These are phyloP conservation scores for Yarrowia galli DNA, from an alignment of 1,139 yeast species.

Conservation along the genomic window DNA sequence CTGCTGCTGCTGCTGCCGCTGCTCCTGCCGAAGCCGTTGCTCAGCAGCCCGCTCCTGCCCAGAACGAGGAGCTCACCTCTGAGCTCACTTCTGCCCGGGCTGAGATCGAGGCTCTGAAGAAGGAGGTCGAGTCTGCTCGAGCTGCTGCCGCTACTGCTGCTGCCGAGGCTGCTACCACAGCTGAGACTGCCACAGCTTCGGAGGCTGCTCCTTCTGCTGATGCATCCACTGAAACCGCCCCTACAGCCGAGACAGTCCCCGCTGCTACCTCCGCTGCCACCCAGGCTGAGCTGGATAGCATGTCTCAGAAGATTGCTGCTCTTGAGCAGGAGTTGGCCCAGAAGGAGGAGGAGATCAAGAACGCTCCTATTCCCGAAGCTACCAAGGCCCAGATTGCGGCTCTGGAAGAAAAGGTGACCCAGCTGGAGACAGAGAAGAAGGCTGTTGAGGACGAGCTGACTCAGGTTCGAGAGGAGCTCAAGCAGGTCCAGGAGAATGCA, in stretches of 20 bases:
- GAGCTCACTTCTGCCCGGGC: conserved; percentile 33
- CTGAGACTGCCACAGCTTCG: neutral
- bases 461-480: conserved; percentile 39
- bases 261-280: neutral
- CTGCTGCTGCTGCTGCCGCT: neutral
- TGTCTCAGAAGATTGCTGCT: conserved; percentile 13
- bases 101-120: conserved; percentile 39
- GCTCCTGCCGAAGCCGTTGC: neutral
- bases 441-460: conserved; percentile 37
- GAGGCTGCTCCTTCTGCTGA: neutral
- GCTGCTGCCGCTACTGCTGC: conserved; percentile 10
- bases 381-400: conserved; percentile 24
- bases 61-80: neutral
- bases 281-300: conserved; percentile 10
- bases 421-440: conserved; percentile 30
- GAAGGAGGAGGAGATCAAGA: conserved; percentile 39
- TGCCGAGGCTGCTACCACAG: neutral
- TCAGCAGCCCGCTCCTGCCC: neutral
- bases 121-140: conserved; percentile 32
- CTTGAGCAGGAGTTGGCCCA: conserved; percentile 38
- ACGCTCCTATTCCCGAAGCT: conserved; percentile 27
- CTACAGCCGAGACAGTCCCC: neutral
- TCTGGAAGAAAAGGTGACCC: conserved; percentile 12
- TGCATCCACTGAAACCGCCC: neutral
- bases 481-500: conserved; percentile 33